Conservation (phyloP, 2,329 filamentous ascomycete genomes). For the Peltaster fructicola region DNA sequence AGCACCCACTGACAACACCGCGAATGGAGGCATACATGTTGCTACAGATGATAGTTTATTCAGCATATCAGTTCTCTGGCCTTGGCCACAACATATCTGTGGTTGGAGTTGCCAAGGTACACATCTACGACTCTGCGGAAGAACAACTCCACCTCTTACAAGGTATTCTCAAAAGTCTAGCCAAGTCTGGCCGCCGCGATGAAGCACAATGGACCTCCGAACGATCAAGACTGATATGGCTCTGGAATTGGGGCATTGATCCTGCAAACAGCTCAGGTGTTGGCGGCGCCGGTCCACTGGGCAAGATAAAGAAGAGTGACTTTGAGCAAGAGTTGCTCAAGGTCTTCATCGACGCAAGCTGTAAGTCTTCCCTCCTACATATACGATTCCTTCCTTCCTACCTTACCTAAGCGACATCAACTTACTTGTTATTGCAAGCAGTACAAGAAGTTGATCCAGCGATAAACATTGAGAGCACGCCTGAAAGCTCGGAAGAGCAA, state of each 20-base stretch:
- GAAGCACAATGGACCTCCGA: constrained; percentile 46
- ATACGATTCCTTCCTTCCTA: not conserved
- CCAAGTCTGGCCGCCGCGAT: constrained; percentile 31
- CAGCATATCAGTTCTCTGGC: constrained; percentile 25
- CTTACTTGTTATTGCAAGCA: constrained; percentile 4
- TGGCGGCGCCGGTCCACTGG: constrained; percentile 32
- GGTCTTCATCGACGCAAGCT: constrained; percentile 34
- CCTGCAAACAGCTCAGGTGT: constrained; percentile 19
- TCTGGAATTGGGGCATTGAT: constrained; percentile 51
- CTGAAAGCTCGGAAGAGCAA: constrained; percentile 2
- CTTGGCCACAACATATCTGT: constrained; percentile 25
- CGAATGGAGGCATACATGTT: constrained; percentile 37
- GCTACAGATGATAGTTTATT: constrained; percentile 42
- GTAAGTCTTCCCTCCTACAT: constrained; percentile 17
- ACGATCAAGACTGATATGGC: constrained; percentile 51
- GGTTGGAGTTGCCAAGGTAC: constrained; percentile 36
- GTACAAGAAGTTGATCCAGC: constrained; percentile 9
- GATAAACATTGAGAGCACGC: constrained; percentile 2
- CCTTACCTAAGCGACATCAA: constrained; percentile 1
- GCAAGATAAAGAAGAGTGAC: constrained; percentile 40
- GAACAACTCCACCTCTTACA: constrained; percentile 46
- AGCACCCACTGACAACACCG: constrained; percentile 49
- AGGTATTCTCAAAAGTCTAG: constrained; percentile 40
- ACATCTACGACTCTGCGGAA: constrained; percentile 42
- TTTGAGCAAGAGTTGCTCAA: constrained; percentile 58